phyloP scores from a whole-genome alignment of 2,329 filamentous ascomycete species.

The Aspergillus luchuensis region DNA sequence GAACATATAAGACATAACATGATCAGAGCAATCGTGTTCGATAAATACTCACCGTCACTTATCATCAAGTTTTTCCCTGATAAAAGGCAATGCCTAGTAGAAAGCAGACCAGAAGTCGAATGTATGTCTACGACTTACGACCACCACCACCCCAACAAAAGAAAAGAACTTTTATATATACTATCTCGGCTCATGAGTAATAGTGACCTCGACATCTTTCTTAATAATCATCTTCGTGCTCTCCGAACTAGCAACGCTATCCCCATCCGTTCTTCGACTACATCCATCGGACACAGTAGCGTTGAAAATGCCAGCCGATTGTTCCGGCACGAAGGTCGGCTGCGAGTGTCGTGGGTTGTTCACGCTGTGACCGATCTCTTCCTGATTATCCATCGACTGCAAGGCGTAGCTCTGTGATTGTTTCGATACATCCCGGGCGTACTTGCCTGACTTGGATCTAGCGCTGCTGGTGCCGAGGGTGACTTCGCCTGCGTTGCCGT shows the following conservation, averaged over 20 bases:
- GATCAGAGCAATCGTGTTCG: too few relatives aligned
- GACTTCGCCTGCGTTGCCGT: neutral
- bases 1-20: too few relatives aligned
- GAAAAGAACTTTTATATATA: neutral
- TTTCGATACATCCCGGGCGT: neutral
- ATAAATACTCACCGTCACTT: too few relatives aligned
- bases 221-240: constrained; percentile 18
- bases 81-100: too few relatives aligned
- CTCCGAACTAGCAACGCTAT: constrained; percentile 9
- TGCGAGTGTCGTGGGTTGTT: neutral
- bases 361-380: neutral
- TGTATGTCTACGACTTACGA: too few relatives aligned
- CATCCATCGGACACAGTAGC: neutral
- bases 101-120: too few relatives aligned
- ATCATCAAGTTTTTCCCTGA: too few relatives aligned
- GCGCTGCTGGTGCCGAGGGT: constrained; percentile 3
- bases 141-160: neutral
- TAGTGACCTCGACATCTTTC: constrained; percentile 15
- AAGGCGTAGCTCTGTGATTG: neutral
- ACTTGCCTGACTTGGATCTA: neutral
- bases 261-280: constrained; percentile 1
- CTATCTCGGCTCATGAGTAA: neutral
- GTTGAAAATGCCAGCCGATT: neutral
- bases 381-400: neutral
- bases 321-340: neutral